phyloP scores from a whole-genome alignment of 2,329 filamentous ascomycete genomes.

The Sphaerulina vaccinii region DNA sequence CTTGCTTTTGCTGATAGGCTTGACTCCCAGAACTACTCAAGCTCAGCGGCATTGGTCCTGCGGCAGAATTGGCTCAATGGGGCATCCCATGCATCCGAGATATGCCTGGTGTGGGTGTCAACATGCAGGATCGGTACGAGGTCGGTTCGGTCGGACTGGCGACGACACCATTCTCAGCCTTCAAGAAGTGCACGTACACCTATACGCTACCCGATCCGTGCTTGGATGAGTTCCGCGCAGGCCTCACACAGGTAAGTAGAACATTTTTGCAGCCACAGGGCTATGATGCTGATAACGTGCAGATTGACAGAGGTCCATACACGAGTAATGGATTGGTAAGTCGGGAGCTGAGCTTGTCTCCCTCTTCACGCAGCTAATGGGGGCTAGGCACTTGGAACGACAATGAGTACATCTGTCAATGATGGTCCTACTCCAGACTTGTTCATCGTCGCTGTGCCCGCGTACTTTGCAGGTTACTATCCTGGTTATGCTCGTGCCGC shows the following conservation, averaged over 20 bases:
- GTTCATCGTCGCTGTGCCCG: constrained; percentile 56
- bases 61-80: constrained; percentile 51
- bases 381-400: constrained; percentile 10
- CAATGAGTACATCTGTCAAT: constrained; percentile 11
- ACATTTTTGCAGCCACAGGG: background rate
- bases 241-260: constrained; percentile 26
- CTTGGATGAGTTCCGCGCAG: constrained; percentile 37
- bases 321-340: constrained; percentile 51
- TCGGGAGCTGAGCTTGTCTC: constrained; percentile 43
- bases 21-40: constrained; percentile 54
- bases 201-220: constrained; percentile 41
- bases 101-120: constrained; percentile 61
- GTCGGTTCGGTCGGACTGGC: constrained; percentile 45
- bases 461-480: constrained; percentile 56
- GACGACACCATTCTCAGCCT: constrained; percentile 7
- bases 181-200: constrained; percentile 29
- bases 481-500: constrained; percentile 44
- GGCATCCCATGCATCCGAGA: constrained; percentile 56
- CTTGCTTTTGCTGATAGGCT: background rate
- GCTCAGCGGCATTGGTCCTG: constrained; percentile 61
- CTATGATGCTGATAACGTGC: background rate
- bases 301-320: constrained; percentile 41
- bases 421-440: constrained; percentile 42
- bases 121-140: constrained; percentile 61
- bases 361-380: constrained; percentile 23